Base-by-base conservation (phyloP, 2,329 filamentous ascomycete species). In the Myriangium duriaei region DNA sequence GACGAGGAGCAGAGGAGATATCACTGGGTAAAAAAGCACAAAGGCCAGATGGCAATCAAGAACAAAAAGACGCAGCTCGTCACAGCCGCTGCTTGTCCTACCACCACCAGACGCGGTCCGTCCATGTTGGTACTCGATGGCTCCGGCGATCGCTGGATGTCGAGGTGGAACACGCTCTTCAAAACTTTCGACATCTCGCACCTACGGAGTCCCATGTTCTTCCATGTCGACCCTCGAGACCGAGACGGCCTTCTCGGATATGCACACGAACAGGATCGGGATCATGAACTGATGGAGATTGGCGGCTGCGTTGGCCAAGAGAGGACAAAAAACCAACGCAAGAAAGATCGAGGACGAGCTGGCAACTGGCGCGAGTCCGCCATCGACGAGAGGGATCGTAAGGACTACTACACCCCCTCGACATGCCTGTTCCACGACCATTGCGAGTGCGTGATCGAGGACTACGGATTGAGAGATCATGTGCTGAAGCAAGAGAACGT, bases 1-100 rank as follows among this genome's bases (percentile, higher is more conserved):
- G 81, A 88, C 51, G 80, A 83, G 47, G 83, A 88, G 51, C 81
- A 88, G 50, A 74, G 79, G 30, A 69, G 82, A n/a, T 88, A 82
- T 53, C 75, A 82, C 55, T 86, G 81, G 78, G 77, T 85, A 40
- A 69, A 68, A 41, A 78, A 76, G 40, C 72, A 83, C 51, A 68
- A 69, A 17, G 67, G 67, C 17, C 70, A 72, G 18, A 72, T 76
- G 56, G 65, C 67, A 5, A 62, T 79, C 43, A 77, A 74, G 49
- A 64, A 65, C 45, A 60, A 61, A 41, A 63, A 59, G 43, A 68
- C 55, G 4, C 65, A 64, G 1, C 40, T 61, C 14, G 52, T 57
- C n/a, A 51, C 58, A 43, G 51, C 53, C 34, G 46, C 58, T 39
- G 60, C 59, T 7, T 13, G 30, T 7, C 17, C 31, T 47, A 47